These are phyloP conservation scores for Mycena amicta DNA, from an alignment of 768 basidiomycete species.

Conservation along the genomic window DNA sequence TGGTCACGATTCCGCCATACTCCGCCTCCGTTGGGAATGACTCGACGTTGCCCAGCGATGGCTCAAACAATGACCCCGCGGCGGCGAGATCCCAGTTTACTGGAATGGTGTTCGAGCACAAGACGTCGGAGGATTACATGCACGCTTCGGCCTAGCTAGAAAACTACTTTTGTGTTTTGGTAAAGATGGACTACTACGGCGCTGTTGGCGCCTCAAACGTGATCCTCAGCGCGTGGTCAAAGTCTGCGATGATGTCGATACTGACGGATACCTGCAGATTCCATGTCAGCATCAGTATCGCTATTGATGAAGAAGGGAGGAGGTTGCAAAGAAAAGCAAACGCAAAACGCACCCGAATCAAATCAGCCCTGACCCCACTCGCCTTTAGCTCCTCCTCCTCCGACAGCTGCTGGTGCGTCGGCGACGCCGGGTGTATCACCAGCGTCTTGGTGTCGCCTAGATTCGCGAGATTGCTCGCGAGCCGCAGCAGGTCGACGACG, in stretches of 20 bases:
- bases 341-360: slow-evolving; percentile 64
- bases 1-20: too few relatives aligned
- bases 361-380: slow-evolving; percentile 57
- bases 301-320: too few relatives aligned
- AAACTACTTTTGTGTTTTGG: too few relatives aligned
- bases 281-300: slow-evolving; percentile 33
- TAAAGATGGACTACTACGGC: too few relatives aligned
- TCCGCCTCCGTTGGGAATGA: too few relatives aligned
- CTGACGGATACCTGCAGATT: slow-evolving; percentile 42
- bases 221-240: slow-evolving; percentile 18
- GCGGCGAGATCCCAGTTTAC: too few relatives aligned
- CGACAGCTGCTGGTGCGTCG: slow-evolving; percentile 59
- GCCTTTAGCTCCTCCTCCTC: slow-evolving; percentile 52
- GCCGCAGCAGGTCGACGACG: slow-evolving; percentile 40
- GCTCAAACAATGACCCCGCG: too few relatives aligned
- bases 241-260: slow-evolving; percentile 53
- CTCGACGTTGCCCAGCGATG: too few relatives aligned
- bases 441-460: slow-evolving; percentile 34
- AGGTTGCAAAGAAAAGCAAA: too few relatives aligned
- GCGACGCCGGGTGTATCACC: slow-evolving; percentile 59
- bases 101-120: too few relatives aligned
- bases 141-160: too few relatives aligned
- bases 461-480: slow-evolving; percentile 38
- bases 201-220: background rate
- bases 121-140: too few relatives aligned